These are phyloP conservation scores for Xylaria castorea DNA, from an alignment of 495 filamentous ascomycete species.

Conservation along the genomic window DNA sequence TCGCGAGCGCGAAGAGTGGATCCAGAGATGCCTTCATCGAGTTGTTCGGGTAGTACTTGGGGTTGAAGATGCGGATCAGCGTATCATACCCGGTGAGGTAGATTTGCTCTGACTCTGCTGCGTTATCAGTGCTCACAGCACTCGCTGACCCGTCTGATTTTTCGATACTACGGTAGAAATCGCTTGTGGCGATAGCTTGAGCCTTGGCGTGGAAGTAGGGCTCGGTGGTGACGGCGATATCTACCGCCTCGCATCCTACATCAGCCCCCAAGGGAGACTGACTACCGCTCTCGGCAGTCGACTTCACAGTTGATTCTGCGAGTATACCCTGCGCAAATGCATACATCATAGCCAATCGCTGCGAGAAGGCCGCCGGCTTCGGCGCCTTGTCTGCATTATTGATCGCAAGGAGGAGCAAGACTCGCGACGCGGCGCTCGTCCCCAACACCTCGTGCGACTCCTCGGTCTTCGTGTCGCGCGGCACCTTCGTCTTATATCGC, in stretches of 20 bases:
- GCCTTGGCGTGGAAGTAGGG: conserved; percentile 90
- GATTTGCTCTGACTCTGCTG: conserved; percentile 61
- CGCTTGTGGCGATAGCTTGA: conserved; percentile 63
- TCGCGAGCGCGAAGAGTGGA: conserved; percentile 72
- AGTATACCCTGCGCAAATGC: conserved; percentile 63
- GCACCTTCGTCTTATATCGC: conserved; percentile 29
- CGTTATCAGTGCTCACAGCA: background rate
- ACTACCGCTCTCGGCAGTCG: background rate
- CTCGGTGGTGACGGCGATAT: conserved; percentile 80
- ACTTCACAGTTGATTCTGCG: background rate
- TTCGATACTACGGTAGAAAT: conserved; percentile 51
- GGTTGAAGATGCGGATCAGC: conserved; percentile 78
- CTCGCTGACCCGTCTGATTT: background rate
- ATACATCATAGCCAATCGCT: conserved; percentile 87
- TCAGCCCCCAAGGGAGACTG: background rate
- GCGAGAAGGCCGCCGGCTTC: conserved; percentile 80
- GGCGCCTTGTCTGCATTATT: conserved; percentile 94
- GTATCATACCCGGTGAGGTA: conserved; percentile 92
- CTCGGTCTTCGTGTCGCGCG: conserved; percentile 42
- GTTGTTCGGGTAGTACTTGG: conserved; percentile 76
- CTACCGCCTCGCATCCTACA: conserved; percentile 52
- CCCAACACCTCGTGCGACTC: background rate
- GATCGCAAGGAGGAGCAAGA: conserved; percentile 83
- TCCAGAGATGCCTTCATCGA: conserved; percentile 60
- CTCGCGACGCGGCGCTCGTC: conserved; percentile 48